Evolutionary conservation across 2,329 filamentous ascomycete species (phyloP).

Genomic region (Graphilbum sp.): DNA sequence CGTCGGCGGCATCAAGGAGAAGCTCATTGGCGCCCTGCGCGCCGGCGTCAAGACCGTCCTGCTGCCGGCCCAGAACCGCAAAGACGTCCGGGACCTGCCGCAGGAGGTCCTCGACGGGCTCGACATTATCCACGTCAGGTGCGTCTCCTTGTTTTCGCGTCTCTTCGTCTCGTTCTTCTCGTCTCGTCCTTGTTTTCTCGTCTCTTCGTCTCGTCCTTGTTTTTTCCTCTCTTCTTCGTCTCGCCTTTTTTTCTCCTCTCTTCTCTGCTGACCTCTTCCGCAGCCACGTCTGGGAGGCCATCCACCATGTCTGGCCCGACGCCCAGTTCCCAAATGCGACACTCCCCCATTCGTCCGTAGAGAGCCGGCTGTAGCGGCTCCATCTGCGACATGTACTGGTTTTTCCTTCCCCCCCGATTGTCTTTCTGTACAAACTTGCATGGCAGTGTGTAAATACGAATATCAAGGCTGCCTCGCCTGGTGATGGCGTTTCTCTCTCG

Average conservation of each 20-base stretch:
- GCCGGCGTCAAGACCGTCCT: conserved; percentile 92
- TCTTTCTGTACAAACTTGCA: too few relatives aligned
- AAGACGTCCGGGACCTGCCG: conserved; percentile 83
- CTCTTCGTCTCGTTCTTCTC: not conserved
- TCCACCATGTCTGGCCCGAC: conserved; percentile 82
- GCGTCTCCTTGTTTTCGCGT: conserved; percentile 51
- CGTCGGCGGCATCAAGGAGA: conserved; percentile 97
- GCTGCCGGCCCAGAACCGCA: conserved; percentile 73
- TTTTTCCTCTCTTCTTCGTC: not conserved
- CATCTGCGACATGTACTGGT: too few relatives aligned
- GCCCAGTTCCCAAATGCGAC: conserved; percentile 65
- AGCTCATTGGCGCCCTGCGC: conserved; percentile 82
- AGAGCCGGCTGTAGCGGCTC: conserved; percentile 71
- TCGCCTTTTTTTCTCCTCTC: not conserved
- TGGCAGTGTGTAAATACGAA: too few relatives aligned
- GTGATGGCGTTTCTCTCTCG: too few relatives aligned
- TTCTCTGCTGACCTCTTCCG: not conserved
- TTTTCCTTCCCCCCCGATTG: too few relatives aligned
- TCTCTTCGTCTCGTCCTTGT: too few relatives aligned
- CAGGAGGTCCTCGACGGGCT: conserved; percentile 76
- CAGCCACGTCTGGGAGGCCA: conserved; percentile 87
- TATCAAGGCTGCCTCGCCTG: too few relatives aligned
- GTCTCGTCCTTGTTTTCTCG: not conserved
- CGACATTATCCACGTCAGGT: conserved; percentile 80
- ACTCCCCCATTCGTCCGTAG: conserved; percentile 46